Evolutionary conservation across 345 rosid genomes (phyloP), one percentile per base, ranked within the genome.

Genomic region (Fremontodendron californicum): DNA sequence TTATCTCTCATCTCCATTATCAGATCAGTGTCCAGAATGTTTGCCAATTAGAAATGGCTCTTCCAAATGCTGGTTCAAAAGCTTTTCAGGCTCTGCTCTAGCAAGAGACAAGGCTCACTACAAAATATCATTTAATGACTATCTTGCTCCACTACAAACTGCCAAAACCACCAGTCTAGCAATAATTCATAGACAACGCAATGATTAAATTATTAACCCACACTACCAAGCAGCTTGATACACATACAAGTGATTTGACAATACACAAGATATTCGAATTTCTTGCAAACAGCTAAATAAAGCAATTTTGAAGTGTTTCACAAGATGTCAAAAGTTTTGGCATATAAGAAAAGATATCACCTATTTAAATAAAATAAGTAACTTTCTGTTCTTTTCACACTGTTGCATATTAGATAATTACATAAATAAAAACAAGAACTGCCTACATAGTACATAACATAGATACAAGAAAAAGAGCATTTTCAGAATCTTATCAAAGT

Each of bases 401-500:
- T 71, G 75, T n/a, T 72, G 40, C 29, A 33, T 52, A 72, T 61
- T 12, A 60, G 55, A 60, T 37, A 18, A 25, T 10, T 43, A 61
- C 29, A 61, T 9, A 45, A 61, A 62, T 63, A 35, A 46, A 27
- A 57, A 42, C 67, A 23, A 25, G 51, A 74, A 71, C 51, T 60
- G 13, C 67, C 54, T 13, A 9, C 21, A n/a, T n/a, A n/a, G n/a
- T n/a, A n/a, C n/a, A 21, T 45, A 31, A 46, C 15, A 33, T 33
- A 9, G 40, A 5, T 39, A 23, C 31, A n/a, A 48, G 6, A 25
- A 49, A 25, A 76, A 25, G 46, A 75, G 27, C 40, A 58, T 54
- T 16, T 62, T n/a, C 23, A 39, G 69, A 78, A 57, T 75, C 85
- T 83, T 82, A 94, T 95, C 94, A 90, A 82, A 82, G 94, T 94